Evolutionary conservation across 2,329 filamentous ascomycete species (phyloP), one percentile per base, ranked within the genome.

Genomic region (Dactylellina parvicollis): DNA sequence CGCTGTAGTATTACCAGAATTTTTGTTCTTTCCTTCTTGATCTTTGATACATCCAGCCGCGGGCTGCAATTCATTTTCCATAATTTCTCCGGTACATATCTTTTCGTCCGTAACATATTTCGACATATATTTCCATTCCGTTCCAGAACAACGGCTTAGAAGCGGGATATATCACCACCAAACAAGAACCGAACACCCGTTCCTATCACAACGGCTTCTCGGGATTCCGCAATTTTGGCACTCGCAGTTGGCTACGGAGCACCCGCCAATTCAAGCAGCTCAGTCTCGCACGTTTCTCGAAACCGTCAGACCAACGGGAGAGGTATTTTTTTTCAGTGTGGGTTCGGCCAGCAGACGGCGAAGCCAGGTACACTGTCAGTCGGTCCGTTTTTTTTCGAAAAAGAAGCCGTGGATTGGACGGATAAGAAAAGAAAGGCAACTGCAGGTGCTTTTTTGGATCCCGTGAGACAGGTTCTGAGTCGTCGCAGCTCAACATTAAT

Each of bases 371-470:
- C n/a, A n/a, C n/a, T n/a, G n/a, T n/a, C n/a, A 50, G 52, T 59
- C 67, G 67, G 67, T 54, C 69, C 69, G 69, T 57, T 59, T 64
- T 26, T 64, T 32, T 56, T 40, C 26, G n/a, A 32, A 50, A 56
- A 67, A 47, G 54, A 55, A 69, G 47, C 54, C 69, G 60, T 66
- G 60, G 69, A 73, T 73, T 73, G 69, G 69, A 26, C 55, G 60
- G 59, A 55, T 56, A 73, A 66, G 60, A 66, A 57, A 62, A 52
- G 49, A 62, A 52, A 26, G 59, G 47, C 59, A 71, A 54, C 69
- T 73, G 69, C 69, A 73, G 60, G 69, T 73, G 69, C 69, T 57
- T 54, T 64, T 66, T 73, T 73, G 69, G 69, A 66, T 66, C 60
- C 54, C 67, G 67, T 72, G 67, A 72, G 60, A 73, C 69, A 66